Percentiles rank a stretch among this genome's conserved stretches.
Evolutionary conservation across 1,284 basidiomycete genomes (phyloP).

Genomic region (Ustilago tritici): DNA sequence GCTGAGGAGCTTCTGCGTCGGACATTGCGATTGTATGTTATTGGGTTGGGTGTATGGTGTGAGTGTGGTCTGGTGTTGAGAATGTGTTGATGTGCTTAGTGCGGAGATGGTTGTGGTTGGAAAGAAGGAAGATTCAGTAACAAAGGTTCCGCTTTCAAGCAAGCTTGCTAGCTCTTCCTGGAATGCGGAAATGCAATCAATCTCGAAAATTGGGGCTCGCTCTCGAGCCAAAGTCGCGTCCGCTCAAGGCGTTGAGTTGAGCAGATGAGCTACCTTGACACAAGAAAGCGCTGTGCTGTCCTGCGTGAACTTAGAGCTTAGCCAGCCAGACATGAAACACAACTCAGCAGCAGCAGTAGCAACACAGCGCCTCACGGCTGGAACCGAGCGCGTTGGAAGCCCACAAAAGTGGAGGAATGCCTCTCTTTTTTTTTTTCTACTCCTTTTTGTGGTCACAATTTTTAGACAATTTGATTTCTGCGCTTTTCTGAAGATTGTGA

Average conservation of each 20-base stretch:
- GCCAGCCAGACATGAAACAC: background rate
- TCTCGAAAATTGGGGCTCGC: constrained; percentile 1
- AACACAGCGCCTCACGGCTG: constrained; percentile 1
- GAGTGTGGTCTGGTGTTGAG: background rate
- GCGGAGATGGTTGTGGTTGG: constrained; percentile 16
- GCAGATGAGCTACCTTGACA: constrained; percentile 3
- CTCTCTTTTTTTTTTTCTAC: background rate
- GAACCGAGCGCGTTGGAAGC: constrained; percentile 13
- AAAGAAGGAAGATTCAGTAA: constrained; percentile 4
- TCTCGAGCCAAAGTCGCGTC: constrained; percentile 4
- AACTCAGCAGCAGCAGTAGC: constrained; percentile 5
- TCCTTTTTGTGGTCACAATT: background rate
- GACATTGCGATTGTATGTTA: constrained; percentile 44
- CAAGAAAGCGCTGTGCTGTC: constrained; percentile 10
- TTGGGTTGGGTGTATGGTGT: background rate
- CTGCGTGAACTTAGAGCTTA: background rate
- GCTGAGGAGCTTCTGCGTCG: constrained; percentile 55
- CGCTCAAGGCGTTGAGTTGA: background rate
- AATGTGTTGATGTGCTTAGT: background rate
- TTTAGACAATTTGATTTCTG: constrained; percentile 11
- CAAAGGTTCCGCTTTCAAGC: background rate
- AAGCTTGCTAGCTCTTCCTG: constrained; percentile 8
- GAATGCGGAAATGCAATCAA: constrained; percentile 6
- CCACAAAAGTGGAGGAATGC: constrained; percentile 5
- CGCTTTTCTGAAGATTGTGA: background rate